Base-by-base conservation (phyloP, 768 basidiomycete genomes). In the Leucosporidium yakuticum region DNA sequence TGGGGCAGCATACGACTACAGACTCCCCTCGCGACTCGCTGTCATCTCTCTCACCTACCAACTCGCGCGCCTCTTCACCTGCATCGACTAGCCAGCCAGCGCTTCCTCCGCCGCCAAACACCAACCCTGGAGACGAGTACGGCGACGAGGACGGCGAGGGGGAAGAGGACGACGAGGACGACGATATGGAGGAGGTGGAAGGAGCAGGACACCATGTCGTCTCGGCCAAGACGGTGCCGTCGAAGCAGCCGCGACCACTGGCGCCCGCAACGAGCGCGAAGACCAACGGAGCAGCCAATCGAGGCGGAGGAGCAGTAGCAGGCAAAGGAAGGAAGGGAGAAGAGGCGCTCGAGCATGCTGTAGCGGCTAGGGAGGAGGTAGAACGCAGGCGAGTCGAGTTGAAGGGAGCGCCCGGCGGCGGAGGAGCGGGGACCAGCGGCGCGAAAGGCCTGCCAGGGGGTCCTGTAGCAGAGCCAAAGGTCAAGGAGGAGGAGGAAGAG, bases 301-400 rank as follows among this genome's bases (percentile, higher is more conserved):
- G 32, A 64, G 29, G 62, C 64, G 48, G 39, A 7, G 39, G 39
- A 44, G 66, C 62, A 14, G 67, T 69, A 51, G 67, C 67, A 19
- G 71, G 71, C 21, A 73, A 73, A 47, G 71, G 71, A 7, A 20
- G 44, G 17, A 34, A 25, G n/a, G 71, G 68, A 9, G 71, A 73
- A n/a, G 71, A 69, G 51, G 71, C 68, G 11, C 57, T 73, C 31
- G 65, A 73, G 54, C 65, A 73, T 51, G 71, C 69, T 1, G 69
- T 69, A 7, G 71, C 71, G 5, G 66, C 68, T 49, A 34, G 71
- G n/a, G 71, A 73, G 48, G 60, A 73, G 56, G 71, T 73, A n/a
- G 71, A 73, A 57, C 54, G 71, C 11, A 19, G 71, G 25, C 19
- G 71, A 23, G 65, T 60, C 20, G 47, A 69, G 34, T 39, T 68